phyloP scores from a whole-genome alignment of 73 alveolate species.

The Paramecium tetraurelia region DNA sequence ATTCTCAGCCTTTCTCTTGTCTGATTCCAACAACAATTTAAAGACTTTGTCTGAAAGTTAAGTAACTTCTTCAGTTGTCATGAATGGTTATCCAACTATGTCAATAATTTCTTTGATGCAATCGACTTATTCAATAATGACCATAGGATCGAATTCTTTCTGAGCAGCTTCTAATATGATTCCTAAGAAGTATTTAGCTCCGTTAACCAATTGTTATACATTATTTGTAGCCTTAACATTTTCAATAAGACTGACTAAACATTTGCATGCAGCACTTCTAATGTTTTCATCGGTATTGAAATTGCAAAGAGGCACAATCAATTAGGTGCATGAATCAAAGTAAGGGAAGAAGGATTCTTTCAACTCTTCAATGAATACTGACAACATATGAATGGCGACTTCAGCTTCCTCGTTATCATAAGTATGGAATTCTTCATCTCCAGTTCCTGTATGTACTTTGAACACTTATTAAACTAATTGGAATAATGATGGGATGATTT shows the following conservation, averaged over 20 bases:
- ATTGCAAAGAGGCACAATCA: slow-evolving; percentile 70
- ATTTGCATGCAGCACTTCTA: slow-evolving; percentile 79
- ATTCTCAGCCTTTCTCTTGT: slow-evolving; percentile 73
- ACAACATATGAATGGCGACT: slow-evolving; percentile 83
- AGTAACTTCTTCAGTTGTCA: slow-evolving; percentile 63
- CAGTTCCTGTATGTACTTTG: slow-evolving; percentile 63
- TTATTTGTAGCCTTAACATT: slow-evolving; percentile 69
- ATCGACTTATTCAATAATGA: slow-evolving; percentile 67
- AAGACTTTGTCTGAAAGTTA: slow-evolving; percentile 63
- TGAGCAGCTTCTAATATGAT: slow-evolving; percentile 68
- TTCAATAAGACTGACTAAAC: slow-evolving; percentile 74
- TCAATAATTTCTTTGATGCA: slow-evolving; percentile 72
- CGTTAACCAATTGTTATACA: slow-evolving; percentile 15
- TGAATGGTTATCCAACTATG: slow-evolving; percentile 53
- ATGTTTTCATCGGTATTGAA: slow-evolving; percentile 76
- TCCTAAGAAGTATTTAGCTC: slow-evolving; percentile 64
- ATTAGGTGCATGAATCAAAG: slow-evolving; percentile 74
- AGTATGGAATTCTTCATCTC: slow-evolving; percentile 73
- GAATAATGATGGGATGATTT: slow-evolving; percentile 79
- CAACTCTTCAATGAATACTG: slow-evolving; percentile 83
- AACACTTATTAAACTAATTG: slow-evolving; percentile 73
- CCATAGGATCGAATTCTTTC: slow-evolving; percentile 78
- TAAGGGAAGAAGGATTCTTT: slow-evolving; percentile 75
- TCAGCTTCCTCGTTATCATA: slow-evolving; percentile 89
- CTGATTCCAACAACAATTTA: slow-evolving; percentile 69